A percentile compares a stretch with the other conserved stretches of the same genome.
phyloP scores from a whole-genome alignment of 495 filamentous ascomycete genomes.

The Hyaloscypha hepaticicola region DNA sequence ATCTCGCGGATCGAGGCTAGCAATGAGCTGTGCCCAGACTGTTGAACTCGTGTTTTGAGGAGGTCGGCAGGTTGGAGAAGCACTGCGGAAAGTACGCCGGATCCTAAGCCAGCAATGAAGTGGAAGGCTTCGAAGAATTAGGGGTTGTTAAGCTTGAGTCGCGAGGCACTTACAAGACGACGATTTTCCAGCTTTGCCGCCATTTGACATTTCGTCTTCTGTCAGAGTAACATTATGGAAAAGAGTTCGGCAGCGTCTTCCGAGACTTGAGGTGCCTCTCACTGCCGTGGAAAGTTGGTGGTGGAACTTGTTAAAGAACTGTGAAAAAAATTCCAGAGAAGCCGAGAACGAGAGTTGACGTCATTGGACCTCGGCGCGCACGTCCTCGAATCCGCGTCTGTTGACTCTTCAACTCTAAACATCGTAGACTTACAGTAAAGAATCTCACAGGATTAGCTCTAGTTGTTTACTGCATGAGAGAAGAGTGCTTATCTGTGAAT shows the following conservation, averaged over 20 bases:
- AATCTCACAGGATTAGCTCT: not conserved
- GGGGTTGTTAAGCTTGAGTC: not conserved
- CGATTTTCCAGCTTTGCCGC: conserved; percentile 27
- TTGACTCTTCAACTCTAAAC: not conserved
- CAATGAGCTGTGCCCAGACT: conserved; percentile 65
- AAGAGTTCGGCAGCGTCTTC: not conserved
- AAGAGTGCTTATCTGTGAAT: no score
- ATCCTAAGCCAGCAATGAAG: conserved; percentile 84
- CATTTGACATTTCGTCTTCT: conserved; percentile 35
- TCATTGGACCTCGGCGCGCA: not conserved
- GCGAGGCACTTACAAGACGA: conserved; percentile 28
- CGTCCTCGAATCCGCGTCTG: not conserved
- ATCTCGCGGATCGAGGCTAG: conserved; percentile 69
- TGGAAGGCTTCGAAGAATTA: conserved; percentile 25
- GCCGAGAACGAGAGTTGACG: not conserved
- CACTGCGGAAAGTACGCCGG: conserved; percentile 81
- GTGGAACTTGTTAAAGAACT: not conserved
- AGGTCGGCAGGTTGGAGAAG: conserved; percentile 95
- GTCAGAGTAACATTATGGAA: conserved; percentile 18
- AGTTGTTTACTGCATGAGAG: not conserved
- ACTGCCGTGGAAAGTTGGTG: not conserved
- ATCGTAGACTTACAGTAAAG: not conserved
- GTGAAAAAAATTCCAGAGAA: not conserved
- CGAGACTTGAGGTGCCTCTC: not conserved
- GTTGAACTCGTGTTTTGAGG: conserved; percentile 93